Percentiles rank a stretch among this genome's conserved stretches.
Evolutionary conservation across 1,284 basidiomycete genomes (phyloP).

Genomic region (Sphaerobolus stellatus): DNA sequence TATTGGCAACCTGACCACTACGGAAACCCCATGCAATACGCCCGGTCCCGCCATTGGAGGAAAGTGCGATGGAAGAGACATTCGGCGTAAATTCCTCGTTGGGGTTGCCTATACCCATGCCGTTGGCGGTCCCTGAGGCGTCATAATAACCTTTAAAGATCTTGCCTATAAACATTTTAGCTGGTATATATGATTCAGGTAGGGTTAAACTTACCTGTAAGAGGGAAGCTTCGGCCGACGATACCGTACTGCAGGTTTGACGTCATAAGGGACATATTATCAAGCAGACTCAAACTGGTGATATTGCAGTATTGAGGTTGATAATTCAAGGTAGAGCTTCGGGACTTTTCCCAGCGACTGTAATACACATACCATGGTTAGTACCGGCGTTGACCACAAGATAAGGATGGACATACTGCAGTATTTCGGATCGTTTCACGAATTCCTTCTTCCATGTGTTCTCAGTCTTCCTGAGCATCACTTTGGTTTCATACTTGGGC

Average conservation of each 20-base stretch:
- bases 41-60: constrained; percentile 65
- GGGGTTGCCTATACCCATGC: constrained; percentile 70
- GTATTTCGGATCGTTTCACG: constrained; percentile 50
- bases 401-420: constrained; percentile 47
- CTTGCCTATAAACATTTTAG: constrained; percentile 30
- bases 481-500: constrained; percentile 23
- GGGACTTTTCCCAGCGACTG: constrained; percentile 74
- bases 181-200: background rate
- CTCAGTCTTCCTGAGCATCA: constrained; percentile 59
- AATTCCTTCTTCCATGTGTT: constrained; percentile 70
- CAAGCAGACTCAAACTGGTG: constrained; percentile 57
- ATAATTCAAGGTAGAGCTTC: constrained; percentile 60
- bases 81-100: constrained; percentile 76
- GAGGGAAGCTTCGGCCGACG: constrained; percentile 71
- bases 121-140: constrained; percentile 56
- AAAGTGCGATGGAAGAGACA: constrained; percentile 45
- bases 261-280: constrained; percentile 54
- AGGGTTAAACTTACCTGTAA: constrained; percentile 46
- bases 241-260: constrained; percentile 71
- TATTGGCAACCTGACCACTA: constrained; percentile 68
- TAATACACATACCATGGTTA: constrained; percentile 4
- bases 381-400: background rate
- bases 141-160: constrained; percentile 74
- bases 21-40: constrained; percentile 76
- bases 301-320: constrained; percentile 57